phyloP scores from a whole-genome alignment of 2,329 filamentous ascomycete species.

The Claviceps maximensis region DNA sequence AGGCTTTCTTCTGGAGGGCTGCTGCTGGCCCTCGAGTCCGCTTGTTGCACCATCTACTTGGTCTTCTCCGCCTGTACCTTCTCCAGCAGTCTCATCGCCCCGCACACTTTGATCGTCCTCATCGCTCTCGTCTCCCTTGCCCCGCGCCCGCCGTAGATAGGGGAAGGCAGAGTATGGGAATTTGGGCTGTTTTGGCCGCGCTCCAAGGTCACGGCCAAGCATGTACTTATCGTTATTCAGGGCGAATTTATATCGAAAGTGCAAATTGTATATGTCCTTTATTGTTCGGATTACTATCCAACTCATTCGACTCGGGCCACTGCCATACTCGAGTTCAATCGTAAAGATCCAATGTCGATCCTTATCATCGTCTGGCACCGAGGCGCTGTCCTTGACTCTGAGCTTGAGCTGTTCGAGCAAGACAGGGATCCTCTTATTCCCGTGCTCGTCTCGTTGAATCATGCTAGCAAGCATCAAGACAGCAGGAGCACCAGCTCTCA shows the following conservation, averaged over 20 bases:
- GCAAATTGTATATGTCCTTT: slow-evolving; percentile 81
- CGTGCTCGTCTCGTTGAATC: slow-evolving; percentile 94
- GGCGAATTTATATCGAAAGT: slow-evolving; percentile 84
- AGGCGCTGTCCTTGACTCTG: slow-evolving; percentile 65
- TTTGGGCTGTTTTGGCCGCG: slow-evolving; percentile 67
- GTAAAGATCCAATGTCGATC: slow-evolving; percentile 74
- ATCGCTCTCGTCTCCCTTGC: slow-evolving; percentile 66
- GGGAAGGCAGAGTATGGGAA: slow-evolving; percentile 86
- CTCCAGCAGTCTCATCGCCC: slow-evolving; percentile 32
- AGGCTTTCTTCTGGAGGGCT: slow-evolving; percentile 32
- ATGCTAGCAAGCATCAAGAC: slow-evolving; percentile 92
- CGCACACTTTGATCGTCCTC: slow-evolving; percentile 45
- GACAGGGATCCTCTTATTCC: slow-evolving; percentile 87
- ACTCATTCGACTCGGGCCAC: slow-evolving; percentile 87
- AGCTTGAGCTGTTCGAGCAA: slow-evolving; percentile 90
- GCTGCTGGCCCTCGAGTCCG: slow-evolving; percentile 19
- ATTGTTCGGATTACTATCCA: slow-evolving; percentile 86
- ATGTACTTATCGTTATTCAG: slow-evolving; percentile 74
- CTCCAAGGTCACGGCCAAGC: slow-evolving; percentile 52
- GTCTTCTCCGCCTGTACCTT: slow-evolving; percentile 45
- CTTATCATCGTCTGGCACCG: slow-evolving; percentile 48
- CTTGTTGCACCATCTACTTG: slow-evolving; percentile 37
- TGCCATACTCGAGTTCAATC: slow-evolving; percentile 92
- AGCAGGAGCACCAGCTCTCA: slow-evolving; percentile 83
- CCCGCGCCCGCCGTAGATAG: slow-evolving; percentile 70